Base-by-base conservation (phyloP, 805 yeast genomes). In the Wickerhamomyces mucosus region DNA sequence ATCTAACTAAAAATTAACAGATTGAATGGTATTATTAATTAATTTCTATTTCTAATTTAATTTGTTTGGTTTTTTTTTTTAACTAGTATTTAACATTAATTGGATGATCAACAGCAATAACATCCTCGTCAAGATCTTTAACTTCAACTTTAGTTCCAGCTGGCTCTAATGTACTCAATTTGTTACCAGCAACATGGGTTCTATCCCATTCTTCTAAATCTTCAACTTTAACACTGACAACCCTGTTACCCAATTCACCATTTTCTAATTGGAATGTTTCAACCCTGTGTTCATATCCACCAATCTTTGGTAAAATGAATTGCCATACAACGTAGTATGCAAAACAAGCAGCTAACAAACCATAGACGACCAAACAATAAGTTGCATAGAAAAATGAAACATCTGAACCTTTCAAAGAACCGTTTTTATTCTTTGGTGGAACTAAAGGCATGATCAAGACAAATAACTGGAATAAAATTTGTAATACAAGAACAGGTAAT, bases 281-380 rank as follows among this genome's bases (percentile, higher is more conserved):
- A 10, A 63, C 61, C 12, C 58, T 64, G 44, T 75, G 59, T 16
- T 53, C 53, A 53, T 75, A 75, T 13, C 65, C 64, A 18, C 73
- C 71, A 15, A 56, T 32, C 45, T 49, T 49, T 21, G 89, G 89
- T 41, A 76, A 52, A 1, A 74, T 33, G 37, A 57, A 58, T 30
- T 72, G 63, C 78, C 82, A 75, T 11, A 72, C 47, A n/a, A 72
- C 40, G 75, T 82, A 80, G 60, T 79, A 80, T 1, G 63, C 36
- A 19, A 63, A 67, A 42, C 82, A 85, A 25, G 72, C 51, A 12
- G 63, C 74, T 42, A 76, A 71, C 21, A 80, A 59, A 36, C 78
- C 84, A 70, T 80, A 65, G 9, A 82, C 75, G 13, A 78, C 83
- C 27, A 80, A 83, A 45, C 82, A 72, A 50, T 78, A 85, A 35